Evolutionary conservation across 805 yeast species (phyloP), one percentile per base, ranked within the genome.

Genomic region (Groenewaldozyma salmanticensis): DNA sequence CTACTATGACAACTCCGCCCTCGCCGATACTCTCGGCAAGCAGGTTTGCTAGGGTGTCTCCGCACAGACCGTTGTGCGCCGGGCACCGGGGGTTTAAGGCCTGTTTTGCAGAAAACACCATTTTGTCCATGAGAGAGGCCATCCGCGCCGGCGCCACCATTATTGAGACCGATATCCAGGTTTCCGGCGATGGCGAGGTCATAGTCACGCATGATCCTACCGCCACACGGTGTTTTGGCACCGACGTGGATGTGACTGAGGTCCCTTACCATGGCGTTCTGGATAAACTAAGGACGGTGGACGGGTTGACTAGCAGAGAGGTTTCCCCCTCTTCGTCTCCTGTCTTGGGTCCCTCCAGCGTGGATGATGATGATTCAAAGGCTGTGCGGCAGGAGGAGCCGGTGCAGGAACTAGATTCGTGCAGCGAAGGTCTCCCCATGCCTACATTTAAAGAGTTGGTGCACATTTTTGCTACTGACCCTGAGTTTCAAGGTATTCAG

Each of bases 141-240:
- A 38, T 66, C n/a, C 19, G n/a, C 13, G 67, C 64, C 15, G 69
- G 65, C 11, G 67, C 66, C 6, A 65, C 60, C 36, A 64, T 67
- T 19, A 62, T 75, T 17, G 81, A 75, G 52, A 70, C 77, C 6
- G 82, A 76, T 51, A 57, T 76, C 22, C 81, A 75, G 51, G 62
- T 74, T 45, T 62, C 77, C 1, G 49, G 53, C 2, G 82, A 76
- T 50, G 73, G 73, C n/a, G 62, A 62, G 3, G 67, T 75, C 2
- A 74, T 76, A 16, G 61, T 76, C 37, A 70, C 71, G 46, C 82
- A 76, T 49, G 81, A 76, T 44, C 59, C 67, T 3, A 58, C 54
- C 37, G 67, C 79, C 0, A 70, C 68, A 4, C 65, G 81, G 40
- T 64, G 68, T 29, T 76, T 72, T 60, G 61, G 69, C 39, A 52